Evolutionary conservation across 2,329 filamentous ascomycete species (phyloP).

Genomic region (Penicillium expansum): DNA sequence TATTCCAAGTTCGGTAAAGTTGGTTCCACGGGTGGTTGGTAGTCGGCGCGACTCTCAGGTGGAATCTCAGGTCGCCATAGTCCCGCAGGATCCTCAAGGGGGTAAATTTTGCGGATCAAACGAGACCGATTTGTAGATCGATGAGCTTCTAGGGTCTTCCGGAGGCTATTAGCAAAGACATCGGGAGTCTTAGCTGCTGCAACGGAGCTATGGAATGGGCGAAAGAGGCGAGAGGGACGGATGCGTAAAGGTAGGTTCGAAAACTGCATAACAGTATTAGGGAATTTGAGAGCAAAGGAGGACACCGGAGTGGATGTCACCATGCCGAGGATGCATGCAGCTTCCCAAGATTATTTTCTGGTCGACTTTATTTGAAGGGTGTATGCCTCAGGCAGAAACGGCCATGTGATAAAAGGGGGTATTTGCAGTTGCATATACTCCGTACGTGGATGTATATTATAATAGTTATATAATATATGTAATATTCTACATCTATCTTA

Average conservation of each 20-base stretch:
- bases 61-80: constrained; percentile 19
- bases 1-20: background rate
- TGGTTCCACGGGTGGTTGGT: constrained; percentile 8
- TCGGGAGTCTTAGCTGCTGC: constrained; percentile 17
- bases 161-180: constrained; percentile 35
- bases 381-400: constrained; percentile 6
- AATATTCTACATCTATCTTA: background rate
- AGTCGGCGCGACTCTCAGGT: constrained; percentile 14
- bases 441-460: no score
- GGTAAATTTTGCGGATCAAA: constrained; percentile 34
- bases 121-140: constrained; percentile 38
- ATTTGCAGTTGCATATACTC: no score
- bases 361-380: background rate
- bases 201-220: constrained; percentile 15
- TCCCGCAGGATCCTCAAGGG: constrained; percentile 12
- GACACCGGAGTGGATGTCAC: constrained; percentile 5
- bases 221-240: constrained; percentile 8
- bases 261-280: constrained; percentile 27
- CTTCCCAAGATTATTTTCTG: background rate
- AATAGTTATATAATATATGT: no score
- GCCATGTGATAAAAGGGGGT: constrained; percentile 17
- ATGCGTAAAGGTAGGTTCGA: constrained; percentile 8
- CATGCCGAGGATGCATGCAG: constrained; percentile 7
- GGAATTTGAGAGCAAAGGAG: constrained; percentile 15
- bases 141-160: constrained; percentile 43